Evolutionary conservation across 2,329 filamentous ascomycete species (phyloP).

Genomic region (Macroventuria anomochaeta): DNA sequence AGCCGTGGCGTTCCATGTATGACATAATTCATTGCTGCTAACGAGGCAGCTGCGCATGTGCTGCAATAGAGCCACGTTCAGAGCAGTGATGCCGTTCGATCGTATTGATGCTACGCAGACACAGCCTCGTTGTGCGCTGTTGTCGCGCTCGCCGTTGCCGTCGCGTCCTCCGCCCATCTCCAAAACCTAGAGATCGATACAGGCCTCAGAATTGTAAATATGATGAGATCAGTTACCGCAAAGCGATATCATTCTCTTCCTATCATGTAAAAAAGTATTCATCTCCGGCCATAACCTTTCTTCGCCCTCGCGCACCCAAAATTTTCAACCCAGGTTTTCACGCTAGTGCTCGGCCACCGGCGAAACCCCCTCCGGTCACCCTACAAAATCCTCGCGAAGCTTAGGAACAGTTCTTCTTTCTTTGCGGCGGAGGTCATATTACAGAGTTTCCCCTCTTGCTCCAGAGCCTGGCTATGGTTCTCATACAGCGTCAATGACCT

Average conservation of each 20-base stretch:
- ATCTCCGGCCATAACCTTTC: constrained; percentile 47
- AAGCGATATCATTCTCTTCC: constrained; percentile 50
- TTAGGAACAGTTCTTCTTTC: constrained; percentile 66
- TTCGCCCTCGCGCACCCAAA: not conserved
- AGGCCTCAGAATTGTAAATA: constrained; percentile 46
- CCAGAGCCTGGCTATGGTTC: constrained; percentile 59
- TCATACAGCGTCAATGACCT: constrained; percentile 76
- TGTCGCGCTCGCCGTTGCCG: not conserved
- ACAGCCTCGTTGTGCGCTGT: constrained; percentile 1
- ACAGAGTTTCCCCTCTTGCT: constrained; percentile 77
- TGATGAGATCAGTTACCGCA: constrained; percentile 46
- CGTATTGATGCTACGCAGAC: not conserved
- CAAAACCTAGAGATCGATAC: constrained; percentile 12
- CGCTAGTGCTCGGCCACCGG: constrained; percentile 14
- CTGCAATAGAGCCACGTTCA: too few relatives aligned
- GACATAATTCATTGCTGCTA: too few relatives aligned
- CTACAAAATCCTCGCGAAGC: constrained; percentile 32
- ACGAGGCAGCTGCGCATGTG: too few relatives aligned
- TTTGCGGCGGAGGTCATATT: constrained; percentile 76
- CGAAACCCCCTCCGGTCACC: constrained; percentile 4
- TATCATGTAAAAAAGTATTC: constrained; percentile 46
- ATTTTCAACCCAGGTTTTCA: not conserved
- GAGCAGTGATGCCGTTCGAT: not conserved
- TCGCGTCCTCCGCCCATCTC: not conserved
- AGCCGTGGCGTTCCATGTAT: too few relatives aligned